These are phyloP conservation scores for Quercus tomentella DNA, from an alignment of 331 rosid genomes.

Conservation along the genomic window DNA sequence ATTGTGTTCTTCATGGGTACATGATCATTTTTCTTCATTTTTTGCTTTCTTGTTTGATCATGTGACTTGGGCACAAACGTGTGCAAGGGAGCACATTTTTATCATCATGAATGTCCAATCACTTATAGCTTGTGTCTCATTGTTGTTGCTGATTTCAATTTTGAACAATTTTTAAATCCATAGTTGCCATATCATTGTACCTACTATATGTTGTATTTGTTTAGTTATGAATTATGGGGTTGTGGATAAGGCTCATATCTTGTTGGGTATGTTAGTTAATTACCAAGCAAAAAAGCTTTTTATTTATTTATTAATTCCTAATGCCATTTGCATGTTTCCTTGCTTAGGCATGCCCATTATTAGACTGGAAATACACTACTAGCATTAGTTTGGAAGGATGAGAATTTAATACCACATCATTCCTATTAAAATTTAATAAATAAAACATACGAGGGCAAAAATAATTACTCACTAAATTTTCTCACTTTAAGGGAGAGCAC, in stretches of 20 bases:
- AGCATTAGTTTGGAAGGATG: constrained; percentile 95
- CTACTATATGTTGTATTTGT: too few species aligned
- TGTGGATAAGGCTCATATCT: too few species aligned
- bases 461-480: too few species aligned
- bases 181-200: too few species aligned
- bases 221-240: too few species aligned
- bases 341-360: constrained; percentile 81
- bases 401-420: constrained; percentile 11
- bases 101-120: neutral
- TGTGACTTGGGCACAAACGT: too few species aligned
- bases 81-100: neutral
- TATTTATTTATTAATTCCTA: neutral
- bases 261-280: too few species aligned
- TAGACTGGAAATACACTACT: constrained; percentile 86
- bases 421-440: too few species aligned
- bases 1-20: neutral
- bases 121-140: too few species aligned
- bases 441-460: too few species aligned
- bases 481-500: too few species aligned
- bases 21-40: neutral
- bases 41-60: neutral
- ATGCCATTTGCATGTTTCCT: neutral
- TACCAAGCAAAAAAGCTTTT: neutral
- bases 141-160: neutral
- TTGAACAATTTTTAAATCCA: neutral